These are phyloP conservation scores for Elsinoe fawcettii DNA, from an alignment of 2,329 filamentous ascomycete species.

Conservation along the genomic window DNA sequence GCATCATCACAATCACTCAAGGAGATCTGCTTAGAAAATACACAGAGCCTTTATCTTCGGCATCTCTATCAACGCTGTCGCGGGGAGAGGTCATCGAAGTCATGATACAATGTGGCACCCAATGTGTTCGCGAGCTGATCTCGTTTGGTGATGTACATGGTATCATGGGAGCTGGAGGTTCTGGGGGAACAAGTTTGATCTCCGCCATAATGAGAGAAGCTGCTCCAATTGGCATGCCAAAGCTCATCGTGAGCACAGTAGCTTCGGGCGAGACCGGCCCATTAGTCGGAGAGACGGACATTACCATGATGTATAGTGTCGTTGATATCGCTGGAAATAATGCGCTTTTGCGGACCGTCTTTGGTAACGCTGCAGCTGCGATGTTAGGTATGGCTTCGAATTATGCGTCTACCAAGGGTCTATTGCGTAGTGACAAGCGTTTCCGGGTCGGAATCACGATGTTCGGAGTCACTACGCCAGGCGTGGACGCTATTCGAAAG, in stretches of 20 bases:
- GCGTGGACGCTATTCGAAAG: slow-evolving; percentile 48
- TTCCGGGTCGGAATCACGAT: slow-evolving; percentile 59
- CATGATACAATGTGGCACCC: slow-evolving; percentile 45
- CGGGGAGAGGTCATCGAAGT: slow-evolving; percentile 50
- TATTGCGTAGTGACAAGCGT: slow-evolving; percentile 2
- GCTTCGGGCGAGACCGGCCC: slow-evolving; percentile 58
- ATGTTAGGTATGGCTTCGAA: slow-evolving; percentile 51
- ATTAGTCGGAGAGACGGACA: slow-evolving; percentile 61
- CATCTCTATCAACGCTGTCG: slow-evolving; percentile 34
- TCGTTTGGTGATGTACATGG: slow-evolving; percentile 49
- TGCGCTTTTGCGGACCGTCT: slow-evolving; percentile 47
- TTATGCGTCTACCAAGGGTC: slow-evolving; percentile 29
- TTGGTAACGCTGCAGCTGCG: slow-evolving; percentile 56
- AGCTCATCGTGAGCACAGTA: slow-evolving; percentile 62
- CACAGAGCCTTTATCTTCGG: slow-evolving; percentile 19
- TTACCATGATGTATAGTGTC: slow-evolving; percentile 62
- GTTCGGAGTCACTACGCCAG: slow-evolving; percentile 67
- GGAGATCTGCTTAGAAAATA: slow-evolving; percentile 35
- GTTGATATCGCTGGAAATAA: slow-evolving; percentile 64
- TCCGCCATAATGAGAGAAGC: slow-evolving; percentile 53
- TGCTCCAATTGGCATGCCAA: slow-evolving; percentile 59
- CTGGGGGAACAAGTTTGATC: slow-evolving; percentile 54
- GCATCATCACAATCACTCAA: slow-evolving; percentile 43
- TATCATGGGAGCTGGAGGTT: slow-evolving; percentile 55
- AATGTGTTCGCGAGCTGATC: slow-evolving; percentile 39